phyloP scores from a whole-genome alignment of 129 eudicot genomes.

The Escallonia herrerae region DNA sequence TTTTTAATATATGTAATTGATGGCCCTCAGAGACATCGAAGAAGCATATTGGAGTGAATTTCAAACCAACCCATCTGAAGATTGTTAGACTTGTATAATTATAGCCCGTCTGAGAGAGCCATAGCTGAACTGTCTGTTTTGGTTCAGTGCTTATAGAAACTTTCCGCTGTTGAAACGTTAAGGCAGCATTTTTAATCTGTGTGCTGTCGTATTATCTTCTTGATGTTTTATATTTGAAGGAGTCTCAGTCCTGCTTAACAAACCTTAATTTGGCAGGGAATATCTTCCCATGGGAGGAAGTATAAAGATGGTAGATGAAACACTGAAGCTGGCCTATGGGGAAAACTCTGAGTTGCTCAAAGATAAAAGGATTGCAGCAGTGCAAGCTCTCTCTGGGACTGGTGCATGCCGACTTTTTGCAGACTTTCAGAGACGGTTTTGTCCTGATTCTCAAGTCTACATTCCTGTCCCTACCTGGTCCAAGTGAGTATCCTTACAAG shows the following conservation, averaged over 20 bases:
- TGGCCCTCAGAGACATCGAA: no score
- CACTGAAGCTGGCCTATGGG: slow-evolving; percentile 86
- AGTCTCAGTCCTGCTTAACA: not conserved
- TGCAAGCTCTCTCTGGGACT: slow-evolving; percentile 95
- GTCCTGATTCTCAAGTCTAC: slow-evolving; percentile 86
- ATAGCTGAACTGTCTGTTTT: no score
- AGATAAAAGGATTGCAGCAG: slow-evolving; percentile 83
- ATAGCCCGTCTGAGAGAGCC: no score
- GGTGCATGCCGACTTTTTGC: slow-evolving; percentile 98
- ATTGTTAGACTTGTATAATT: no score
- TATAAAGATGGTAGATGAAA: slow-evolving; percentile 67
- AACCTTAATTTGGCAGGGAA: slow-evolving; percentile 47
- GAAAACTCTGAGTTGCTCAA: slow-evolving; percentile 80
- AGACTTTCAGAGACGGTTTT: slow-evolving; percentile 85
- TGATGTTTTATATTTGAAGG: not conserved
- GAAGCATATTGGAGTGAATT: no score
- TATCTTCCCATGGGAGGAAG: slow-evolving; percentile 99
- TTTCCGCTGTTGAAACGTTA: no score
- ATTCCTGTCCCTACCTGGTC: slow-evolving; percentile 97
- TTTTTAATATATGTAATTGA: no score
- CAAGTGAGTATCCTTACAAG: slow-evolving; percentile 46
- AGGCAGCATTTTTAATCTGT: no score
- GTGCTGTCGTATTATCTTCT: no score
- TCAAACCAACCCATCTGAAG: no score
- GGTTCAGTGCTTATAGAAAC: no score